Base-by-base conservation (phyloP, 768 basidiomycete genomes). In the Suillus subluteus region DNA sequence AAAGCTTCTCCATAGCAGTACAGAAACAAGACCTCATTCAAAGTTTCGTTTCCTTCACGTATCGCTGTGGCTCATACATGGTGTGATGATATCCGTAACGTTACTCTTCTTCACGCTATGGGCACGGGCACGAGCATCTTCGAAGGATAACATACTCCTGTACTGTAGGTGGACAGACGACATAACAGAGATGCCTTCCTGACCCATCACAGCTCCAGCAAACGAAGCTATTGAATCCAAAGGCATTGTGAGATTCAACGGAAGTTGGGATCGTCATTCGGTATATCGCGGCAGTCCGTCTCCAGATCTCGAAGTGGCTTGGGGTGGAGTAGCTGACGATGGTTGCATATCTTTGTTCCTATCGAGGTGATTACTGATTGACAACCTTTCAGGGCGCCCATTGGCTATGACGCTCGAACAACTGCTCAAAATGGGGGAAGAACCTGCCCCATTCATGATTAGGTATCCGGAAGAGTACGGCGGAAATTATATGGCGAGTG, bases 221-320 rank as follows among this genome's bases (percentile, higher is more conserved):
- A 48, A 48, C 46, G 46, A 48, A 4, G 46, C n/a, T 12, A 48
- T 48, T 6, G 46, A 48, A 48, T 46, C 44, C 21, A 48, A 12
- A 23, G n/a, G 46, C 46, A 48, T 48, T 48, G n/a, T 48, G 46
- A 48, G 46, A 48, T 13, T 48, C n/a, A 48, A 62, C n/a, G 59
- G 67, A 46, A 62, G 6, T 9, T 4, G 48, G 38, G 50, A 62
- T 15, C 38, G 26, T 30, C 50, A 21, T 18, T 50, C 35, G 4
- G 2, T 63, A 38, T 69, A 63, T 41, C 56, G 62, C 32, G 68
- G 68, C 12, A 26, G 35, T 37, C 69, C 69, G 6, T 23, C 54
- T n/a, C 37, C 64, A 13, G 69, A 68, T 9, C 58, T 69, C 18
- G 69, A 69, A 18, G 65, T 41, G 15, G 69, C 67, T 52, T 68